Conservation (phyloP, 169 alveolate species). For the Babesia divergens region DNA sequence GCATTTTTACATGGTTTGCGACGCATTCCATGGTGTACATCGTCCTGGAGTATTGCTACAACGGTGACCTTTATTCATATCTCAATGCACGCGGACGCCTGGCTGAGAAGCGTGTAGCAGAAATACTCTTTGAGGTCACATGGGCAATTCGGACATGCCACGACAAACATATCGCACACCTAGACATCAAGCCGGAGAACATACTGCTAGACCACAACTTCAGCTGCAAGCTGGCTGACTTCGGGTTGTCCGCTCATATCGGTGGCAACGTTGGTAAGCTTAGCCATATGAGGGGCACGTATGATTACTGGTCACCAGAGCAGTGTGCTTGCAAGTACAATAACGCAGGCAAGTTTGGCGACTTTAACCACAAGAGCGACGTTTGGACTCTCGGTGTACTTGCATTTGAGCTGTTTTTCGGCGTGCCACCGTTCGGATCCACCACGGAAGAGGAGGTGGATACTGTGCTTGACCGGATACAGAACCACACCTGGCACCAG, state of each 20-base stretch:
- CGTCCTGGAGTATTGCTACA: conserved; percentile 81
- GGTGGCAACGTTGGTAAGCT: conserved; percentile 67
- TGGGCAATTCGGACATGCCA: conserved; percentile 86
- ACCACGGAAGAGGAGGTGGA: conserved; percentile 69
- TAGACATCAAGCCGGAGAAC: conserved; percentile 82
- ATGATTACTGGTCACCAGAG: conserved; percentile 81
- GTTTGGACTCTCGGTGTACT: conserved; percentile 82
- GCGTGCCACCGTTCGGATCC: conserved; percentile 77
- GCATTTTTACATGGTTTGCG: conserved; percentile 82
- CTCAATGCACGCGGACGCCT: conserved; percentile 69
- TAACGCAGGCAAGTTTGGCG: conserved; percentile 66
- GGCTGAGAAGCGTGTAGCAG: conserved; percentile 71
- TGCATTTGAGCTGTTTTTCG: conserved; percentile 78
- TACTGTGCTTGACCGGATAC: conserved; percentile 66
- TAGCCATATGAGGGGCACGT: conserved; percentile 62
- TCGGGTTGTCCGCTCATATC: conserved; percentile 83
- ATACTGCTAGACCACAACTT: conserved; percentile 77
- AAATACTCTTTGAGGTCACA: conserved; percentile 75
- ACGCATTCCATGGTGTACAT: conserved; percentile 76
- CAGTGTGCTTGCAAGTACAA: conserved; percentile 75
- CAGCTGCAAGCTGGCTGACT: conserved; percentile 79
- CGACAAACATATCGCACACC: conserved; percentile 83
- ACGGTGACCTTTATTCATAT: conserved; percentile 76
- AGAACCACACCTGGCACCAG: conserved; percentile 65
- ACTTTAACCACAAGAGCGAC: conserved; percentile 79